Evolutionary conservation across 257 asterid species (phyloP).

Genomic region (Knoxia roxburghii): DNA sequence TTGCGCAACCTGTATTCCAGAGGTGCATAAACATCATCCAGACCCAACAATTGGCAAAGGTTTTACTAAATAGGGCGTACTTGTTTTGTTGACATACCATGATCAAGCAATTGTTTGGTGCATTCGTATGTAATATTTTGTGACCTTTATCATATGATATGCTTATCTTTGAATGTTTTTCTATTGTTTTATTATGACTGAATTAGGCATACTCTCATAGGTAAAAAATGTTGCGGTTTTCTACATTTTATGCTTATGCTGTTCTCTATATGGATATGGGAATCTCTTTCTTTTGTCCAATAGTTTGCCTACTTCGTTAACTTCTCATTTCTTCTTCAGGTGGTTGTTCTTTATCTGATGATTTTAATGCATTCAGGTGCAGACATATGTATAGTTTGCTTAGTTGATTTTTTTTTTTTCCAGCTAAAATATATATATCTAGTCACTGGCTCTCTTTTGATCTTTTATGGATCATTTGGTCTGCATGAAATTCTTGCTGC

Average conservation of each 20-base stretch:
- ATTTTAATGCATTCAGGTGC: background rate
- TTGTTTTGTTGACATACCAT: background rate
- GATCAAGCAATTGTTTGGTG: background rate
- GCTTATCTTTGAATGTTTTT: background rate
- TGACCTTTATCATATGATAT: background rate
- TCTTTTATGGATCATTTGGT: too few relatives aligned
- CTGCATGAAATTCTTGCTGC: too few relatives aligned
- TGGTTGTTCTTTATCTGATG: background rate
- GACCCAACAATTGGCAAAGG: conserved; percentile 93
- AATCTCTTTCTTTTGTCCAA: background rate
- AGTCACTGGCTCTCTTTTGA: background rate
- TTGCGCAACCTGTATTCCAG: conserved; percentile 92
- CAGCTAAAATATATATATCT: background rate
- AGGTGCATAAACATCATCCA: conserved; percentile 92
- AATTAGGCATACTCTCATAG: background rate
- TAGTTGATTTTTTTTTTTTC: background rate
- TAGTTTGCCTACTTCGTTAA: background rate
- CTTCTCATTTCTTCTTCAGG: background rate
- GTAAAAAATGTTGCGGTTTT: background rate
- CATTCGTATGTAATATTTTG: background rate
- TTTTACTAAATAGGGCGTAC: conserved; percentile 25
- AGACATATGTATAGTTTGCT: background rate
- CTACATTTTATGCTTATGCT: background rate
- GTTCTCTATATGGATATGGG: background rate
- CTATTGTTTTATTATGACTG: background rate